These are phyloP conservation scores for Actinomucor elegans DNA, from an alignment of 371 early-diverging fungal species.

Conservation along the genomic window DNA sequence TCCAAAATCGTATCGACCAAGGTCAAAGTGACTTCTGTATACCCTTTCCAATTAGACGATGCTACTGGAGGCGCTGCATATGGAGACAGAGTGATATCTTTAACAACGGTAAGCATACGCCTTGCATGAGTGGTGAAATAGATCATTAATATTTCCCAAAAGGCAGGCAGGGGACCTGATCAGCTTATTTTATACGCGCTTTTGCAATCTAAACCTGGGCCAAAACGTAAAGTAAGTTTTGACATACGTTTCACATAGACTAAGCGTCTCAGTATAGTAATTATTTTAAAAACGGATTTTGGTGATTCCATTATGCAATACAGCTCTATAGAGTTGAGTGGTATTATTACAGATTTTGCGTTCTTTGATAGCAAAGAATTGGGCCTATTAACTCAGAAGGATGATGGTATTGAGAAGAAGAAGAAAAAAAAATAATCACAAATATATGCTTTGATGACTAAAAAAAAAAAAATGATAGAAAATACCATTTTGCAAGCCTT, in stretches of 20 bases:
- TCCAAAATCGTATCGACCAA: conserved; percentile 10
- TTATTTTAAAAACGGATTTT: conserved; percentile 9
- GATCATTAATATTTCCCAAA: too few relatives aligned
- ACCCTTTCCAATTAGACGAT: too few relatives aligned
- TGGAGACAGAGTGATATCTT: conserved; percentile 1
- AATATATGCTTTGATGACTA: too few relatives aligned
- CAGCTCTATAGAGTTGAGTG: neutral
- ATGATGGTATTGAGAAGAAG: too few relatives aligned
- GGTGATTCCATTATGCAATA: neutral
- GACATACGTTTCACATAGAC: neutral
- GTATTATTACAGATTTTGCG: conserved; percentile 14
- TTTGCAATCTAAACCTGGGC: neutral
- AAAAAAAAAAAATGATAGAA: neutral
- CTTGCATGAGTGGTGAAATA: too few relatives aligned
- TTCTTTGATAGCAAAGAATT: conserved; percentile 28
- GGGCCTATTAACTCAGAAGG: conserved; percentile 3
- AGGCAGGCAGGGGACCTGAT: too few relatives aligned
- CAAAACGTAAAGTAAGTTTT: conserved; percentile 10
- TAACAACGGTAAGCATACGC: conserved; percentile 1
- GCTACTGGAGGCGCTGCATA: conserved; percentile 4
- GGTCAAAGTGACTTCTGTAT: neutral
- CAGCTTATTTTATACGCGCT: conserved; percentile 11
- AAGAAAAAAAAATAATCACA: too few relatives aligned
- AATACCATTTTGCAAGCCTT: conserved; percentile 6
- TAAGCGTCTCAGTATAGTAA: too few relatives aligned